A percentile compares a stretch with the other conserved stretches of the same genome.
Conservation (phyloP, 2,329 filamentous ascomycete genomes). For the Cercospora zeina region DNA sequence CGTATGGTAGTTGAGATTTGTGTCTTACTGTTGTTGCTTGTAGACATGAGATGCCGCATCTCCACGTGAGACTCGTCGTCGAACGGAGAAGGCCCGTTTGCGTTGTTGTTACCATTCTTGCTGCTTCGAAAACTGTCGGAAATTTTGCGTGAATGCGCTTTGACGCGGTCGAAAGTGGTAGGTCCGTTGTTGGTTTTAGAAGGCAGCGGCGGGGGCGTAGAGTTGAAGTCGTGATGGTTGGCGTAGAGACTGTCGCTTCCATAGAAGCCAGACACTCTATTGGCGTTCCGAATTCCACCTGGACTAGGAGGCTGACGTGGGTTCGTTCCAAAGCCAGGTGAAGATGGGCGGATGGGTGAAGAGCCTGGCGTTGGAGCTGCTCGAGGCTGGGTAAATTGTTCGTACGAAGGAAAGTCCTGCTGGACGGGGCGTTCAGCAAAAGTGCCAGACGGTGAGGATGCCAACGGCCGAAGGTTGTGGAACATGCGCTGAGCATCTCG, state of each 20-base stretch:
- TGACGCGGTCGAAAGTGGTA: constrained; percentile 12
- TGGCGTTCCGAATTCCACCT: constrained; percentile 2
- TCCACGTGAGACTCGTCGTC: constrained; percentile 12
- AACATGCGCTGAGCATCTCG: constrained; percentile 37
- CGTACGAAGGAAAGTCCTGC: constrained; percentile 26
- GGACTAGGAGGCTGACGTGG: constrained; percentile 7
- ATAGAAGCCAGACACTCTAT: constrained; percentile 14
- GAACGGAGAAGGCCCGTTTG: background rate
- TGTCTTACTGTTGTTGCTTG: background rate
- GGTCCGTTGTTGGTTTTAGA: background rate
- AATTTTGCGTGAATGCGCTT: constrained; percentile 17
- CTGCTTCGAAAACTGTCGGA: constrained; percentile 17
- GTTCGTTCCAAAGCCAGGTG: constrained; percentile 13
- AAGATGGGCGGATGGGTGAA: constrained; percentile 1
- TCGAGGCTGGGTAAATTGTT: constrained; percentile 36
- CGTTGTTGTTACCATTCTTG: background rate
- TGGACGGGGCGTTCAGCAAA: constrained; percentile 33
- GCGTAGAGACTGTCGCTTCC: constrained; percentile 9
- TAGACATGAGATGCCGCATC: constrained; percentile 12
- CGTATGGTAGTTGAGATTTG: constrained; percentile 2
- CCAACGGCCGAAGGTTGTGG: constrained; percentile 35
- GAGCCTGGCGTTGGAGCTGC: constrained; percentile 27
- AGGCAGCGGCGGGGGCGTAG: background rate
- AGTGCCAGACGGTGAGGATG: constrained; percentile 35
- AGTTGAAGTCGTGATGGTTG: background rate